Percentiles rank a stretch among this genome's conserved stretches.
Conservation (phyloP, 2,329 filamentous ascomycete genomes). For the Fusarium sarcochroum region DNA sequence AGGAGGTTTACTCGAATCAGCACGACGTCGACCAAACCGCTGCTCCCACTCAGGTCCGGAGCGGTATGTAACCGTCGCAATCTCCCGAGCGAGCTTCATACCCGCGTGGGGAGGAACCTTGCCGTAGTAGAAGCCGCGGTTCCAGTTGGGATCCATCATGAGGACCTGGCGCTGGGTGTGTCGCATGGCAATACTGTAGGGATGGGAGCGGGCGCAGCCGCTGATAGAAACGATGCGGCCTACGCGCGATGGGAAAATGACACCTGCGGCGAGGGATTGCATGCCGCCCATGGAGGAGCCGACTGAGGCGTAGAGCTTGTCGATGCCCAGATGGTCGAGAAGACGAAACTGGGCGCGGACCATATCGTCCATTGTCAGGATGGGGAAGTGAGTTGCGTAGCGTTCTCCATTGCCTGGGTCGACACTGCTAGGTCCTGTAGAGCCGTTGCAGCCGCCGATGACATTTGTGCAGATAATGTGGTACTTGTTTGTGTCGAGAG, state of each 20-base stretch:
- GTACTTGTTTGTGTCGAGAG: constrained; percentile 92
- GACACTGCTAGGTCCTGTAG: constrained; percentile 88
- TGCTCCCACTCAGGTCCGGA: constrained; percentile 98
- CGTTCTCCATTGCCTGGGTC: constrained; percentile 89
- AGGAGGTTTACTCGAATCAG: constrained; percentile 87
- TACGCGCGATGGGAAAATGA: constrained; percentile 86
- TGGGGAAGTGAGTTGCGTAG: constrained; percentile 95
- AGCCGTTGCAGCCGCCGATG: constrained; percentile 94
- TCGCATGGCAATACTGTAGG: constrained; percentile 98
- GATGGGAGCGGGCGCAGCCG: constrained; percentile 93
- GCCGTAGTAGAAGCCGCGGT: constrained; percentile 93
- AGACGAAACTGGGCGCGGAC: constrained; percentile 94
- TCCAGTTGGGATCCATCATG: constrained; percentile 99
- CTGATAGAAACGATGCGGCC: constrained; percentile 89
- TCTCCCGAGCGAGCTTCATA: constrained; percentile 98
- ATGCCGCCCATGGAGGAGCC: constrained; percentile 99
- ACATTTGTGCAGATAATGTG: constrained; percentile 97
- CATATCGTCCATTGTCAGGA: constrained; percentile 97
- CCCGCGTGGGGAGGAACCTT: constrained; percentile 90
- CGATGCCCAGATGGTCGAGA: constrained; percentile 82
- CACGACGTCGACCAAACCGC: constrained; percentile 88
- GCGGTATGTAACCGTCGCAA: constrained; percentile 96
- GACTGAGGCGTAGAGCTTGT: constrained; percentile 89
- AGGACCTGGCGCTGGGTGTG: constrained; percentile 97
- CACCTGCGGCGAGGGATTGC: constrained; percentile 91